Evolutionary conservation across 129 eudicot species (phyloP).

Genomic region (Artemisia tridentata): DNA sequence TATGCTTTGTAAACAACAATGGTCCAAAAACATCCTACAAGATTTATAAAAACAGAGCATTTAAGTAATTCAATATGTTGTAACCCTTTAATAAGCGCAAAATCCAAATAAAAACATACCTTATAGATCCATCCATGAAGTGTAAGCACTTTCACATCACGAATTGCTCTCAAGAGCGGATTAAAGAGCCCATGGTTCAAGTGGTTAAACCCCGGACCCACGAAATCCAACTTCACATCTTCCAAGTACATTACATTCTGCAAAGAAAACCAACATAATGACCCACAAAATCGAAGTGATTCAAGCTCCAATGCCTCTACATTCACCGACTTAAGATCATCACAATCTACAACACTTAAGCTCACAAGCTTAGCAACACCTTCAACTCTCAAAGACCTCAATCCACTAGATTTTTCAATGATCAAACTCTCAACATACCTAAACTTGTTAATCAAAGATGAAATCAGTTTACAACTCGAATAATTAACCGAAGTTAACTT

Average conservation of each 20-base stretch:
- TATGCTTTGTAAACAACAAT: slow-evolving; percentile 17
- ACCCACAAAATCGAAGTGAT: slow-evolving; percentile 14
- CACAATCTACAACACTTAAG: slow-evolving; percentile 20
- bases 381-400: slow-evolving; percentile 24
- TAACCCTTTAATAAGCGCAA: neutral
- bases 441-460: slow-evolving; percentile 29
- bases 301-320: slow-evolving; percentile 20
- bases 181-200: slow-evolving; percentile 4
- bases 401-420: slow-evolving; percentile 31
- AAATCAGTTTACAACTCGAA: slow-evolving; percentile 10
- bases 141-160: slow-evolving; percentile 20
- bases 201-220: slow-evolving; percentile 16
- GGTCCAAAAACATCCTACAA: slow-evolving; percentile 27
- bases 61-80: neutral
- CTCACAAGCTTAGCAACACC: slow-evolving; percentile 17
- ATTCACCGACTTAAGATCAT: slow-evolving; percentile 22
- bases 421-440: slow-evolving; percentile 29
- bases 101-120: neutral
- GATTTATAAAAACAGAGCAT: neutral
- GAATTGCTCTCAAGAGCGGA: slow-evolving; percentile 12
- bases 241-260: slow-evolving; percentile 2
- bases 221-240: slow-evolving; percentile 12
- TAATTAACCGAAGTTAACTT: slow-evolving; percentile 25
- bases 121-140: slow-evolving; percentile 27
- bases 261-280: slow-evolving; percentile 21